These are phyloP conservation scores for Plasmopara viticola DNA, from an alignment of 352 stramenopile species.

Conservation along the genomic window DNA sequence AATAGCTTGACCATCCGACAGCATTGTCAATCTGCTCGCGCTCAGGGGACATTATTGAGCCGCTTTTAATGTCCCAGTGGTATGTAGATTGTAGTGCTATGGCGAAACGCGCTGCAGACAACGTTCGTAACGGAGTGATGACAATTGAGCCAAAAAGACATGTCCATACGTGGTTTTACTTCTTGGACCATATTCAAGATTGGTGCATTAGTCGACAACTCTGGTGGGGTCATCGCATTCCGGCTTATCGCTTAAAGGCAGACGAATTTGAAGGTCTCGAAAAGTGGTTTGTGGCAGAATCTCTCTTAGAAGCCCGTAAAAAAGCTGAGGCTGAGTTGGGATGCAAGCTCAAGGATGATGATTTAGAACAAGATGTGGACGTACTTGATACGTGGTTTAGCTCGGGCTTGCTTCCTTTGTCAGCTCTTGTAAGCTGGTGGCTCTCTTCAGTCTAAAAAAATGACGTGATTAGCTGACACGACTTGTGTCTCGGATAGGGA, in stretches of 20 bases:
- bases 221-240: conserved; percentile 99
- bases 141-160: conserved; percentile 93
- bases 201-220: conserved; percentile 99
- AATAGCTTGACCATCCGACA: conserved; percentile 67
- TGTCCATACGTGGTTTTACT: conserved; percentile 94
- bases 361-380: conserved; percentile 95
- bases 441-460: neutral
- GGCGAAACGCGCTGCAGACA: conserved; percentile 90
- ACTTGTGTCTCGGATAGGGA: conserved; percentile 58
- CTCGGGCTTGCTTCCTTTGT: conserved; percentile 94
- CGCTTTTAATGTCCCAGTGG: conserved; percentile 99
- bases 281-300: conserved; percentile 94
- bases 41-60: conserved; percentile 98
- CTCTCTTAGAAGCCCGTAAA: conserved; percentile 83
- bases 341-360: conserved; percentile 57
- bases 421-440: conserved; percentile 43
- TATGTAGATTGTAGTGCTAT: conserved; percentile 96
- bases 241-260: conserved; percentile 88
- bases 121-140: conserved; percentile 92
- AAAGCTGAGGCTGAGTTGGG: conserved; percentile 86
- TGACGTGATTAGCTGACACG: conserved; percentile 4
- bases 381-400: conserved; percentile 99
- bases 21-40: conserved; percentile 94
- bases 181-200: conserved; percentile 98
- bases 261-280: conserved; percentile 16